Evolutionary conservation across 1,284 basidiomycete species (phyloP).

Genomic region (Agroathelia rolfsii): DNA sequence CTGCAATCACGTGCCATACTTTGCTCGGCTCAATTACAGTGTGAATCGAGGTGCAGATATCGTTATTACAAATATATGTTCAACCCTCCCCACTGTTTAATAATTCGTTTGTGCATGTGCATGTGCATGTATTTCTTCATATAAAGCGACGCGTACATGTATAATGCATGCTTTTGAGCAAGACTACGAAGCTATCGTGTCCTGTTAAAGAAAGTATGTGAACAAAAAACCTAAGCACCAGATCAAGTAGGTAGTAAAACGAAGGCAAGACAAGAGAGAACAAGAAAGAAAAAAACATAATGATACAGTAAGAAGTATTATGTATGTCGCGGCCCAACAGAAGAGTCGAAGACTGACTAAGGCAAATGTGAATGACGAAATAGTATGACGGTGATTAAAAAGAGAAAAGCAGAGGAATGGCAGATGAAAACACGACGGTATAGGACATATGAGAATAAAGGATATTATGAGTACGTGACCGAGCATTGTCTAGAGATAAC

Average conservation of each 20-base stretch:
- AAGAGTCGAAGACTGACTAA: constrained; percentile 2
- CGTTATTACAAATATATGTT: no score
- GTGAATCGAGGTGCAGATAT: no score
- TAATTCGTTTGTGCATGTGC: no score
- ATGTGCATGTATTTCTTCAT: no score
- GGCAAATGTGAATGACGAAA: constrained; percentile 8
- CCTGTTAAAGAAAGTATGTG: no score
- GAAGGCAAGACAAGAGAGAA: constrained; percentile 6
- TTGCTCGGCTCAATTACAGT: no score
- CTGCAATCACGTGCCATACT: background rate
- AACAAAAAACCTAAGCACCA: background rate
- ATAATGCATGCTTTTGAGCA: no score
- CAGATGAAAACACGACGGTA: constrained; percentile 7
- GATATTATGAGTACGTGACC: constrained; percentile 13
- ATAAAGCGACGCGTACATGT: no score
- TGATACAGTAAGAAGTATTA: no score
- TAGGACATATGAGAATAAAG: constrained; percentile 4
- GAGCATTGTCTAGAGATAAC: constrained; percentile 24
- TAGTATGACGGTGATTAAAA: constrained; percentile 19
- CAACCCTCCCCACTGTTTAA: no score
- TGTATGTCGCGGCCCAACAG: no score
- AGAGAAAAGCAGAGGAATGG: constrained; percentile 13
- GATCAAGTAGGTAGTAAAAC: constrained; percentile 3
- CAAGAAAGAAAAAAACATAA: constrained; percentile 3
- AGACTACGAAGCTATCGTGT: no score